Conservation (phyloP, 257 asterid species). For the Salvia rosmarinus region DNA sequence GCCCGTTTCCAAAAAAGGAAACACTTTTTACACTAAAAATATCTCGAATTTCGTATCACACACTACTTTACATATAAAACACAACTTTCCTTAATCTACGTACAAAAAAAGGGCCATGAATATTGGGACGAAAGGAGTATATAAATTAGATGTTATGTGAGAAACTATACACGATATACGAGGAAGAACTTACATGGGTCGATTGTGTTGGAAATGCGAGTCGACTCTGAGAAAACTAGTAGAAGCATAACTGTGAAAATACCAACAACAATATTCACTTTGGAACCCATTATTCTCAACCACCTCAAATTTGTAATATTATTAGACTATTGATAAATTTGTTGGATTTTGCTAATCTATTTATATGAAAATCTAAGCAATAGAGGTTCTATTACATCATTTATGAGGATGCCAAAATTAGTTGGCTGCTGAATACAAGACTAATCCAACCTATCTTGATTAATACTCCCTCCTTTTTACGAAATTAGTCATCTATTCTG, state of each 20-base stretch:
- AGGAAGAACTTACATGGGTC: neutral
- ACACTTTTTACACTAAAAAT: too few species aligned
- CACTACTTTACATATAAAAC: too few species aligned
- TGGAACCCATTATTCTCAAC: neutral
- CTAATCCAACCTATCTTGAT: neutral
- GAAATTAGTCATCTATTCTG: too few species aligned
- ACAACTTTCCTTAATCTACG: too few species aligned
- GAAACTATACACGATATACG: neutral
- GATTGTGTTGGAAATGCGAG: neutral
- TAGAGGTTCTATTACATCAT: neutral
- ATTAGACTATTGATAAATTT: neutral
- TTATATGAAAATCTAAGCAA: neutral
- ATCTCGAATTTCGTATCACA: too few species aligned
- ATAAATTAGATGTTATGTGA: too few species aligned
- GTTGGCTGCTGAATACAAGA: neutral
- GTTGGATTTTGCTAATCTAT: neutral
- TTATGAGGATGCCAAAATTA: neutral
- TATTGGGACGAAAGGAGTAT: too few species aligned
- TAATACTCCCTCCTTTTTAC: too few species aligned
- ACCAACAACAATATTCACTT: neutral
- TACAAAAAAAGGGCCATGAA: too few species aligned
- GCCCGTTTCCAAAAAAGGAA: too few species aligned
- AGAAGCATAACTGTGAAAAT: neutral
- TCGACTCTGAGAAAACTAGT: neutral
- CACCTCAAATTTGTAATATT: neutral